Base-by-base conservation (phyloP, 768 basidiomycete species). In the Pseudohyphozyma bogoriensis region DNA sequence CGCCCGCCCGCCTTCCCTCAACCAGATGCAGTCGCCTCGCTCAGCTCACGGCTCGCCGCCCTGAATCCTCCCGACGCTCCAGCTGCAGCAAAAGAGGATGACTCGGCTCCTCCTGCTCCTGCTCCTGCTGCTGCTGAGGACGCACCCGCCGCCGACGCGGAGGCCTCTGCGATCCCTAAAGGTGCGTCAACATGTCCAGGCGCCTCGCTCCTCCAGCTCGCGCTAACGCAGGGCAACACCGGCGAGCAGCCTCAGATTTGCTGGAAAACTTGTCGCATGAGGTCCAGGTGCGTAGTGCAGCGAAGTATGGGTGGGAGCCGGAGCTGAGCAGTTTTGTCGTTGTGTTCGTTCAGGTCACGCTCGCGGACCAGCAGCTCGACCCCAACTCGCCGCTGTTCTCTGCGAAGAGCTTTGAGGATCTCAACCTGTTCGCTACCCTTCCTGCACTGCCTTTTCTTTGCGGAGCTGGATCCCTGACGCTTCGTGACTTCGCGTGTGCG, bases 321-420 rank as follows among this genome's bases (percentile, higher is more conserved):
- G 16, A 32, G 15, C 45, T 37, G 24, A n/a, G 15, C 20, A n/a
- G 20, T 20, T 36, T 3, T 2, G 51, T 32, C 18, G 16, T 11
- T 20, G 12, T 12, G n/a, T 8, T 44, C n/a, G n/a, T n/a, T 6
- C 69, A 89, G 90, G 91, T 99, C 64, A 97, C 91, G 24, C 80
- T 97, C 59, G 91, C 91, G 52, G 92, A 97, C 76, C 89, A 93
- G 72, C 95, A 97, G 76, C 83, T 81, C 32, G 89, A 99, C 71
- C 87, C 90, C 42, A 85, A 93, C 72, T 97, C 93, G n/a, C 95
- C 93, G 4, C 76, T 99, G 20, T 93, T 81, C 75, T 93, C 90
- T 57, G 86, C 82, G 32, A 93, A 96, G 74, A 84, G 86, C 0
- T 99, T 99, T 65, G 91, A 99, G 72, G 87, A 96, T 66, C 82